Percentiles rank a stretch among this genome's conserved stretches.
Conservation (phyloP, 805 yeast species). For the Candida maltosa region DNA sequence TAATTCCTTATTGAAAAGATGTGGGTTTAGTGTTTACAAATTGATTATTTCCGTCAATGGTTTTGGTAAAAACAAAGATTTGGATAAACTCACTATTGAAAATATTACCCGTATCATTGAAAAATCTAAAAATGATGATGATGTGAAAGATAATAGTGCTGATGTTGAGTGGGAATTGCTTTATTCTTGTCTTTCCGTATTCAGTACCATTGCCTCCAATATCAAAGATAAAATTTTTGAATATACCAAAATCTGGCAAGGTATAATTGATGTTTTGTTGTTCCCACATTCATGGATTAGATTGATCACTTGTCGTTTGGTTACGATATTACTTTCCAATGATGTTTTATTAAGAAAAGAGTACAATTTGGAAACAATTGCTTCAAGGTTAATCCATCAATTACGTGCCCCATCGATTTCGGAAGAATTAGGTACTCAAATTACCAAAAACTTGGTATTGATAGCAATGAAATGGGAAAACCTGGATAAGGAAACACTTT, state of each 20-base stretch:
- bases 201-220: constrained; percentile 40
- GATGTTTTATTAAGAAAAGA: constrained; percentile 28
- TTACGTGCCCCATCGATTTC: constrained; percentile 74
- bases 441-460: constrained; percentile 62
- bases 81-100: constrained; percentile 38
- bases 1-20: constrained; percentile 54
- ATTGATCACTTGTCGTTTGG: constrained; percentile 56
- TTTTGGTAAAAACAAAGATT: constrained; percentile 26
- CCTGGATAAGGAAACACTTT: constrained; percentile 17
- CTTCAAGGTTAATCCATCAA: constrained; percentile 69
- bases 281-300: constrained; percentile 95
- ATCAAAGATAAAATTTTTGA: constrained; percentile 28
- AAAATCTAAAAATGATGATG: constrained; percentile 29
- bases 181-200: constrained; percentile 59
- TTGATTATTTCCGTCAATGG: constrained; percentile 53
- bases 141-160: too few relatives aligned
- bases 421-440: constrained; percentile 58
- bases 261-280: constrained; percentile 52
- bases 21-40: constrained; percentile 73
- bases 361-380: constrained; percentile 62
- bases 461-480: constrained; percentile 62
- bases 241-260: constrained; percentile 47
- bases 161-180: constrained; percentile 74
- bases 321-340: constrained; percentile 50
- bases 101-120: constrained; percentile 21